A percentile compares a stretch with the other conserved stretches of the same genome.
Evolutionary conservation across 2,329 filamentous ascomycete genomes (phyloP).

Genomic region (Phaeosphaeria sp.): DNA sequence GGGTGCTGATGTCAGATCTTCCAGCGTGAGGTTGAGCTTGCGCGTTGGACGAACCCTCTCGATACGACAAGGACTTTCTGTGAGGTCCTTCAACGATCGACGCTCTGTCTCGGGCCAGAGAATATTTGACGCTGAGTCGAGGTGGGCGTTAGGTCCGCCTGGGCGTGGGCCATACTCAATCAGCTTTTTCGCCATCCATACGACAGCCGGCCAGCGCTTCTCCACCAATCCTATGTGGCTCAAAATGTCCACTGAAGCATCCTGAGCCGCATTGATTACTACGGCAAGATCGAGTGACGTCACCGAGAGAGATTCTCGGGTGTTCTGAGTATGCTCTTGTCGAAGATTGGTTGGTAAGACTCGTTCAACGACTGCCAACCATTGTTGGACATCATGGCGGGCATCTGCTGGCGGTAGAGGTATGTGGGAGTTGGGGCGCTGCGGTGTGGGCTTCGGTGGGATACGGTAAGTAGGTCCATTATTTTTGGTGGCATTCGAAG

Average conservation of each 20-base stretch:
- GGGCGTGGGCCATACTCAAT: conserved; percentile 40
- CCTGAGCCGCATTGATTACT: conserved; percentile 34
- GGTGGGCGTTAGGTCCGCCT: conserved; percentile 9
- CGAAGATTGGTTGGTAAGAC: conserved; percentile 47
- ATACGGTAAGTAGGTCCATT: conserved; percentile 1
- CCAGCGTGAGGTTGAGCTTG: conserved; percentile 24
- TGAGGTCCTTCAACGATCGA: conserved; percentile 30
- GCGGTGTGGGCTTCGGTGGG: conserved; percentile 14
- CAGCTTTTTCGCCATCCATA: conserved; percentile 55
- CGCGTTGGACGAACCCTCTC: conserved; percentile 19
- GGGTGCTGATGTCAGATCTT: conserved; percentile 34
- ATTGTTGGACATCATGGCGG: conserved; percentile 37
- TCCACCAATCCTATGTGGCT: conserved; percentile 48
- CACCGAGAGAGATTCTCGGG: conserved; percentile 20
- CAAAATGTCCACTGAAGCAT: conserved; percentile 48
- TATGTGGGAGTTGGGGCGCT: conserved; percentile 21
- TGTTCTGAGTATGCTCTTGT: conserved; percentile 5
- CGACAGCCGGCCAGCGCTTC: conserved; percentile 51
- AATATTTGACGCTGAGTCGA: conserved; percentile 24
- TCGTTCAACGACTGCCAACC: conserved; percentile 45
- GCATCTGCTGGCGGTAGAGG: conserved; percentile 25
- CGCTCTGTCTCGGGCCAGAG: conserved; percentile 21
- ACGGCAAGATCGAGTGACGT: conserved; percentile 36
- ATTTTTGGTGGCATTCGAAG: not conserved
- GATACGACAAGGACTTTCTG: conserved; percentile 27